phyloP scores from a whole-genome alignment of 2,329 filamentous ascomycete species.

The Rhinocladiella mackenziei region DNA sequence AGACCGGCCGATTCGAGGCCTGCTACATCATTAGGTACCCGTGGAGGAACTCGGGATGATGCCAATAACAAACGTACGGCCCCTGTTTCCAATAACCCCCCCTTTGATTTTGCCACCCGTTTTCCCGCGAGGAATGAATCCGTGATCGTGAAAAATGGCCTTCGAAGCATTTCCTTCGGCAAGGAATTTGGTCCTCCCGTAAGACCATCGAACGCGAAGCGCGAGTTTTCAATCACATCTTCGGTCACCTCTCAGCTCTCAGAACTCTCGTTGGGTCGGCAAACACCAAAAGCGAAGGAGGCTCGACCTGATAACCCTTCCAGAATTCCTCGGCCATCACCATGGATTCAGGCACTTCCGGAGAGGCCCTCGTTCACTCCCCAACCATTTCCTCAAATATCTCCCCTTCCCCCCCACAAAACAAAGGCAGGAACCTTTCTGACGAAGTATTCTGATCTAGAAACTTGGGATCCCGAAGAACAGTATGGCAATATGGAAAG shows the following conservation, averaged over 20 bases:
- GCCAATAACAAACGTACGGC: conserved; percentile 53
- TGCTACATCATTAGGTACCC: conserved; percentile 42
- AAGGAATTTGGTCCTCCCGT: conserved; percentile 2
- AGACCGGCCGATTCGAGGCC: conserved; percentile 41
- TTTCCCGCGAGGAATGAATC: conserved; percentile 16
- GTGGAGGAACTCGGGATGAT: conserved; percentile 36
- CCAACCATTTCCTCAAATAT: conserved; percentile 34
- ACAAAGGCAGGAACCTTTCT: conserved; percentile 53
- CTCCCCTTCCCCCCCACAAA: conserved; percentile 33
- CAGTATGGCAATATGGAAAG: conserved; percentile 72
- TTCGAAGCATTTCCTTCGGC: conserved; percentile 15
- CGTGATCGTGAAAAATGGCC: conserved; percentile 14
- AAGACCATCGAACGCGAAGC: not conserved
- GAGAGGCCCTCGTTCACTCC: conserved; percentile 34
- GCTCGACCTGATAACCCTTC: conserved; percentile 23
- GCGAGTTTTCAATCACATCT: conserved; percentile 9
- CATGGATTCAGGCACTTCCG: conserved; percentile 33
- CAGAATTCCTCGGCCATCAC: conserved; percentile 24
- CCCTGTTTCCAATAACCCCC: conserved; percentile 35
- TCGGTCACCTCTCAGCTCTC: conserved; percentile 25
- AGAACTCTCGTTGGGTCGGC: conserved; percentile 30
- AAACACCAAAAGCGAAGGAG: conserved; percentile 10
- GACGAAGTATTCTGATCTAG: conserved; percentile 68
- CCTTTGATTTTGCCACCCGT: conserved; percentile 21
- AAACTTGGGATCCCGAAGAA: conserved; percentile 76